A percentile compares a stretch with the other conserved stretches of the same genome.
These are phyloP conservation scores for Neonectria sp. DNA, from an alignment of 2,329 filamentous ascomycete species.

Conservation along the genomic window DNA sequence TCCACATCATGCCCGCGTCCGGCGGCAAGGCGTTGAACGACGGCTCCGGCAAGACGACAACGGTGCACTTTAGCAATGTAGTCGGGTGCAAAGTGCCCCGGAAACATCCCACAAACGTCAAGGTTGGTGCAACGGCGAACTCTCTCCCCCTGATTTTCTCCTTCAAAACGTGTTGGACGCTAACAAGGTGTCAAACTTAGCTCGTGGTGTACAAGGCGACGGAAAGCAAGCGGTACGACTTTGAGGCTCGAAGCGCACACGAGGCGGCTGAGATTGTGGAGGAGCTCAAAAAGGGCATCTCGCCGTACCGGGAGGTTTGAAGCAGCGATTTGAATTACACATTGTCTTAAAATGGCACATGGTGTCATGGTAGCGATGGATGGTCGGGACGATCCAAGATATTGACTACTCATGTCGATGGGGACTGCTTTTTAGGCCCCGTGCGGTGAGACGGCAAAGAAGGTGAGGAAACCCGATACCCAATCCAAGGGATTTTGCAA, in stretches of 20 bases:
- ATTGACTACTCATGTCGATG: neutral
- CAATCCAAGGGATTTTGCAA: too few relatives aligned
- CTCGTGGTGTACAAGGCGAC: slow-evolving; percentile 81
- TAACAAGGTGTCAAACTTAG: slow-evolving; percentile 55
- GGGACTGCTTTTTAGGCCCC: neutral
- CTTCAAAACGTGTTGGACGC: slow-evolving; percentile 7
- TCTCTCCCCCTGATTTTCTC: neutral
- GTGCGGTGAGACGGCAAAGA: neutral
- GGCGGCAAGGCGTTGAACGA: slow-evolving; percentile 77
- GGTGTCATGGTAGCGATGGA: neutral
- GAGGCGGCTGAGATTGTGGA: slow-evolving; percentile 85
- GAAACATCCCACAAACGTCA: slow-evolving; percentile 85
- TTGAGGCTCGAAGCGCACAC: slow-evolving; percentile 80
- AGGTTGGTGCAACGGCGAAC: slow-evolving; percentile 64
- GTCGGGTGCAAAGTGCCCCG: slow-evolving; percentile 86
- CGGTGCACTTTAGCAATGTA: slow-evolving; percentile 86
- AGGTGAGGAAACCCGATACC: too few relatives aligned
- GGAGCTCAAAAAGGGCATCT: slow-evolving; percentile 83
- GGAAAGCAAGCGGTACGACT: slow-evolving; percentile 87
- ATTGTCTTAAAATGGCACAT: neutral
- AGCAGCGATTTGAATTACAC: neutral
- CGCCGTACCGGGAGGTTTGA: slow-evolving; percentile 71
- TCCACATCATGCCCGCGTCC: slow-evolving; percentile 84
- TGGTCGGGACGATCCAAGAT: neutral
- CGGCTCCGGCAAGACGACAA: slow-evolving; percentile 79